Evolutionary conservation across 2,329 filamentous ascomycete genomes (phyloP), one percentile per base, ranked within the genome.

Genomic region (Anisogramma anomala): DNA sequence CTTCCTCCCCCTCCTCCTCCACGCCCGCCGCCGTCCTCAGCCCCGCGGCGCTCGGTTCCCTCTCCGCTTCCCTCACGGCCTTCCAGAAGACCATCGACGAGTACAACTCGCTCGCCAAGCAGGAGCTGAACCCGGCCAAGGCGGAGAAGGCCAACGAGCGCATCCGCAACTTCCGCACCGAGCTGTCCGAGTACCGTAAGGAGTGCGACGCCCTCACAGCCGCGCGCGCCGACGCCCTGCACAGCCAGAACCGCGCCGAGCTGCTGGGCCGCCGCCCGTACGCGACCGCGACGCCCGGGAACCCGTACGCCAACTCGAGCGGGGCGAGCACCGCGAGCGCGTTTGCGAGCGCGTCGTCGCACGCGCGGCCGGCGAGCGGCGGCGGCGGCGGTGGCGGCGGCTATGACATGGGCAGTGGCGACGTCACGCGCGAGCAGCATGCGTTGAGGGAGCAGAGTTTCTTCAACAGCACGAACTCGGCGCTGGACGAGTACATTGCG

Each of bases 401-500:
- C 36, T 48, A 69, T 45, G 61, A 58, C 27, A 63, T 71, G 60
- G 71, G 71, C 8, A 69, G 69, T 33, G 66, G 66, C n/a, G 79
- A 86, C 49, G 75, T 78, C 48, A 70, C 67, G 42, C 74, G 88
- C 37, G 88, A 95, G 64, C 65, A 73, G 3, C 87, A 95, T 58
- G 87, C 88, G 3, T 67, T 96, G 50, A 74, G 87, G 36, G 91
- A 98, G 64, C 86, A 94, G 54, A 81, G 72, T 46, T 96, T 98
- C 67, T 84, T 95, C 53, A 62, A 74, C 15, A 79, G 73, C 52
- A 91, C 89, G 3, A 84, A 94, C 57, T 73, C 72, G 14, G 86
- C 91, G 39, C 71, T 98, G 1, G 91, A 98, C 58, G 89, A 96
- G 51, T 98, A 94, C 57, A 75, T 98, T 42, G 88, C 93, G 35